phyloP scores from a whole-genome alignment of 1,139 yeast genomes.

The Pichia sp. region DNA sequence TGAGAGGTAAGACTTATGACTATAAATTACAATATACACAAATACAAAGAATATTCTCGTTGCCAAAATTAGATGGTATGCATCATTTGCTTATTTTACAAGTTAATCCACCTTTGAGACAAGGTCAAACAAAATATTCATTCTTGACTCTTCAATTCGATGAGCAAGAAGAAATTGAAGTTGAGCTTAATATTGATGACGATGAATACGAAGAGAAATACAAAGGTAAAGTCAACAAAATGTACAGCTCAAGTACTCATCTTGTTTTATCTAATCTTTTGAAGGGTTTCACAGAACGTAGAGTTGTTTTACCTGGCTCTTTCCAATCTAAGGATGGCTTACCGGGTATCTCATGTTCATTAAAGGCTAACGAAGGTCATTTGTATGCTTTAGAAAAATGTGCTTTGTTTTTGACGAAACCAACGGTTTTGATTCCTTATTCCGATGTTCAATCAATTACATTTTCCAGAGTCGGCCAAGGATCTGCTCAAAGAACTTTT shows the following conservation, averaged over 20 bases:
- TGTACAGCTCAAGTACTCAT: constrained; percentile 78
- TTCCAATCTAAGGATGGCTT: constrained; percentile 65
- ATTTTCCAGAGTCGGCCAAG: constrained; percentile 84
- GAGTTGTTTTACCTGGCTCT: constrained; percentile 81
- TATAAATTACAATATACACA: constrained; percentile 90
- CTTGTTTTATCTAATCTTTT: constrained; percentile 84
- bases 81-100: constrained; percentile 85
- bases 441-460: constrained; percentile 69
- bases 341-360: constrained; percentile 85
- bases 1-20: constrained; percentile 96
- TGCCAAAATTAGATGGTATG: constrained; percentile 91
- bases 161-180: constrained; percentile 84
- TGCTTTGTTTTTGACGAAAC: constrained; percentile 85
- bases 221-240: constrained; percentile 65
- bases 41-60: constrained; percentile 80
- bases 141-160: constrained; percentile 85
- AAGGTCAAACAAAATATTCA: constrained; percentile 96
- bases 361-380: constrained; percentile 93
- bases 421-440: constrained; percentile 86
- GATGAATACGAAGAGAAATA: constrained; percentile 73
- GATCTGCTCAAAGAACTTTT: constrained; percentile 80
- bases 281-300: constrained; percentile 82
- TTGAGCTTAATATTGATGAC: constrained; percentile 79
- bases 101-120: constrained; percentile 88
- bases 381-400: constrained; percentile 87